Evolutionary conservation across 2,329 filamentous ascomycete species (phyloP).

Genomic region (Aspergillus carbonarius): DNA sequence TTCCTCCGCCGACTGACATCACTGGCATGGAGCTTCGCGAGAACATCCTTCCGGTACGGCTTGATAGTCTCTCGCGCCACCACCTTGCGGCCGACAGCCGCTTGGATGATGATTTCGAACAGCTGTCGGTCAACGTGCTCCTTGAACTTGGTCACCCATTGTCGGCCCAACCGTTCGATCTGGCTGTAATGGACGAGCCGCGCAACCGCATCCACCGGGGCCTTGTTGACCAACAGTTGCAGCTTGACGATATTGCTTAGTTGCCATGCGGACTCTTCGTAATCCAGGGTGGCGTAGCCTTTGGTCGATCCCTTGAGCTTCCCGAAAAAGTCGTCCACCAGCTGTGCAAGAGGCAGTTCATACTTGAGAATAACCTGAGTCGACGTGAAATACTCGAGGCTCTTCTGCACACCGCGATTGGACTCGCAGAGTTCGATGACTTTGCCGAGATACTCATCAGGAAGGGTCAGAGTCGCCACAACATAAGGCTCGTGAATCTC

Average conservation of each 20-base stretch:
- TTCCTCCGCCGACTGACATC: constrained; percentile 82
- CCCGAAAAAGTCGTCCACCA: constrained; percentile 96
- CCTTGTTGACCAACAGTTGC: constrained; percentile 89
- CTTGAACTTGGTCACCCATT: constrained; percentile 95
- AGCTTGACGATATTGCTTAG: constrained; percentile 80
- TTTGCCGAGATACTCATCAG: constrained; percentile 89
- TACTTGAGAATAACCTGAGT: constrained; percentile 96
- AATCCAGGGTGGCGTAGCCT: constrained; percentile 93
- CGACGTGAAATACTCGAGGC: constrained; percentile 85
- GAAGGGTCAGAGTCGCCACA: constrained; percentile 79
- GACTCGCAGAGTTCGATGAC: constrained; percentile 93
- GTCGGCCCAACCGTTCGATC: constrained; percentile 73
- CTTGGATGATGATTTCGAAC: constrained; percentile 96
- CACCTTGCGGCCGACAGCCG: constrained; percentile 76
- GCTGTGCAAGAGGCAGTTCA: constrained; percentile 77
- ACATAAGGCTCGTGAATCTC: constrained; percentile 75
- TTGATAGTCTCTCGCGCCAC: constrained; percentile 93
- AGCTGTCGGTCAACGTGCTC: constrained; percentile 95
- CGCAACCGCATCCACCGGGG: constrained; percentile 90
- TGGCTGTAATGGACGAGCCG: constrained; percentile 83
- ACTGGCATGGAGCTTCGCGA: constrained; percentile 87
- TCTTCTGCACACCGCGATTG: constrained; percentile 83
- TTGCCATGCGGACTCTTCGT: constrained; percentile 90
- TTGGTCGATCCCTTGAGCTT: constrained; percentile 93
- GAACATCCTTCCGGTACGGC: constrained; percentile 92